Conservation (phyloP, 768 basidiomycete genomes). For the Candolleomyces efflorescens region DNA sequence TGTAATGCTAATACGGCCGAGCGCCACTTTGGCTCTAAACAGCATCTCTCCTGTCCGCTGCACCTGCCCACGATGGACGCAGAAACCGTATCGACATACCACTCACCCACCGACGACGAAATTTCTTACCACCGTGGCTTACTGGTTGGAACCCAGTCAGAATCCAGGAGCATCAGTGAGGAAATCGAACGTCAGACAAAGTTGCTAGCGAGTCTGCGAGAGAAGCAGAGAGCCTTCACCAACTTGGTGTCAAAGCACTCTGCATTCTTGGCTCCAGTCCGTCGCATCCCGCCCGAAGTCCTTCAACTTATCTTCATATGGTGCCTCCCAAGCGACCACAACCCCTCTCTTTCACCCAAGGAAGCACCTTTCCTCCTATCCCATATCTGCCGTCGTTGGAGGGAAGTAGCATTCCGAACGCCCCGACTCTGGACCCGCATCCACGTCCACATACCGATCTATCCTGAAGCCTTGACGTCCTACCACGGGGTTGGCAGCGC, state of each 20-base stretch:
- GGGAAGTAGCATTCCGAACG: neutral
- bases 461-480: neutral
- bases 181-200: neutral
- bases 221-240: neutral
- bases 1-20: too few species aligned
- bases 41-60: too few species aligned
- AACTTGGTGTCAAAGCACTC: neutral
- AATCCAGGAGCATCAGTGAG: neutral
- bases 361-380: neutral
- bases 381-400: neutral
- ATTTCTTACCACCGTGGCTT: neutral
- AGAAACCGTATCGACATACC: neutral
- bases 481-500: neutral
- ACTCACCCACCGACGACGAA: neutral
- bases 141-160: neutral
- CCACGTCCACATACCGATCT: neutral
- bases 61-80: too few species aligned
- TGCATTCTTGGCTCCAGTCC: neutral
- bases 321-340: neutral
- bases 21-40: too few species aligned
- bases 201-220: neutral
- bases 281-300: neutral
- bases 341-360: neutral
- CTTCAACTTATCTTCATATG: neutral
- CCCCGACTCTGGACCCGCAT: neutral